Base-by-base conservation (phyloP, 1,139 yeast genomes). In the Kurtzmaniella natalensis region DNA sequence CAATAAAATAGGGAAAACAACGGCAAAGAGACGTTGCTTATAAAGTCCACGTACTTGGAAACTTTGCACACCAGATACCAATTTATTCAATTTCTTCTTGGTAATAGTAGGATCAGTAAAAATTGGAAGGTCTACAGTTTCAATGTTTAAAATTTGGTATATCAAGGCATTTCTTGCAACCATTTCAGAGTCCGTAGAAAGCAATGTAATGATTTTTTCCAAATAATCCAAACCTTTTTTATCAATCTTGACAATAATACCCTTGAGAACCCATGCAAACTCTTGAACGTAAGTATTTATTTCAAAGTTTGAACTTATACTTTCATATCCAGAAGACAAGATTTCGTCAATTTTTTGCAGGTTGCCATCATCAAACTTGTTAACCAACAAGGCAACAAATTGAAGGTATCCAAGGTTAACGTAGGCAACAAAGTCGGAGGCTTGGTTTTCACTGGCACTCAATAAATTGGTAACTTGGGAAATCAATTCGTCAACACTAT, bases 11-110 rank as follows among this genome's bases (percentile, higher is more conserved):
- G 79, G 79, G 16, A 80, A 62, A 3, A 78, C 61, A 7, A 66
- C 60, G 38, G 76, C 76, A 55, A 86, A 86, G 16, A 84, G 66
- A 43, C 80, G 78, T 50, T 92, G 97, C 52, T 86, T 87, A 64
- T 82, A 84, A 20, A 92, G 64, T 29, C 74, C 55, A 37, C 83
- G 72, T 18, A 82, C 74, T 39, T 79, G 74, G 38, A 81, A 65
- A 40, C 77, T 76, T 43, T 70, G 55, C 13, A 74, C 76, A 27
- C 70, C 68, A 2, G 74, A 66, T 25, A 75, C 78, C 28, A 70
- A 43, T 32, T 55, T 51, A 18, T 43, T 45, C 25, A 47, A 34
- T 24, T 53, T 50, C 28, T 50, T 45, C 23, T 53, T 46, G 37
- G 51, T 39, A 29, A 45, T 40, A 26, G 51, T 53, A 26, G 51